phyloP scores from a whole-genome alignment of 1,284 basidiomycete species.

The Veloporphyrellus conicus region DNA sequence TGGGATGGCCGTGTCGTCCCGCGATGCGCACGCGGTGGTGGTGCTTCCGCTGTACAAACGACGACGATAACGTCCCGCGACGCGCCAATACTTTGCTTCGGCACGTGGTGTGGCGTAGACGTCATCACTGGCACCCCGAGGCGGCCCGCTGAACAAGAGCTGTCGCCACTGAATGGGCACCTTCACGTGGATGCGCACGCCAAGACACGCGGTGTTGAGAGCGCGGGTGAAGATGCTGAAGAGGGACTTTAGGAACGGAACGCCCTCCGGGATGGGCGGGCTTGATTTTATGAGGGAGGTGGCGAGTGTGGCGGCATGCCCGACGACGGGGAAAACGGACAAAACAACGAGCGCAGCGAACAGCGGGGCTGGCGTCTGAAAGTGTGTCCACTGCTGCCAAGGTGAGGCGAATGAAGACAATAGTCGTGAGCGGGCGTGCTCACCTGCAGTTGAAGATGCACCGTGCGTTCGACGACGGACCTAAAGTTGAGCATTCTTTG shows the following conservation, averaged over 20 bases:
- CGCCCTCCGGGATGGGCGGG: neutral
- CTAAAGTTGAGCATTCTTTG: slow-evolving; percentile 10
- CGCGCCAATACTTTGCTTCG: slow-evolving; percentile 33
- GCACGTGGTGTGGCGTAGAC: slow-evolving; percentile 22
- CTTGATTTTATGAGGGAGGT: slow-evolving; percentile 11
- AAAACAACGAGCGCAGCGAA: slow-evolving; percentile 11
- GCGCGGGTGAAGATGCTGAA: slow-evolving; percentile 11
- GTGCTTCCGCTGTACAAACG: slow-evolving; percentile 27
- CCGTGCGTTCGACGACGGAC: slow-evolving; percentile 10
- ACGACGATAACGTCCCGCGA: slow-evolving; percentile 24
- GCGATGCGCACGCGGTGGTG: neutral
- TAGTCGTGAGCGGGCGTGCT: neutral
- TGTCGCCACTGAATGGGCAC: slow-evolving; percentile 13
- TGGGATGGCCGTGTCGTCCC: slow-evolving; percentile 5
- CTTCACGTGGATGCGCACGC: slow-evolving; percentile 9
- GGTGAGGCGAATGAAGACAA: neutral
- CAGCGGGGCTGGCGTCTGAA: slow-evolving; percentile 5
- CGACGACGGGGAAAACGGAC: slow-evolving; percentile 7
- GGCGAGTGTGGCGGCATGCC: slow-evolving; percentile 2
- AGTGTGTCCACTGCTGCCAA: slow-evolving; percentile 8
- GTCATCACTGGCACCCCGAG: slow-evolving; percentile 3
- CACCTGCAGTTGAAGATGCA: slow-evolving; percentile 14
- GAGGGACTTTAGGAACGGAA: slow-evolving; percentile 6
- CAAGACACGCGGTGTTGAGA: slow-evolving; percentile 19
- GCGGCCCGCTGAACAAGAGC: neutral